Base-by-base conservation (phyloP, 768 basidiomycete genomes). In the Lactarius quietus region DNA sequence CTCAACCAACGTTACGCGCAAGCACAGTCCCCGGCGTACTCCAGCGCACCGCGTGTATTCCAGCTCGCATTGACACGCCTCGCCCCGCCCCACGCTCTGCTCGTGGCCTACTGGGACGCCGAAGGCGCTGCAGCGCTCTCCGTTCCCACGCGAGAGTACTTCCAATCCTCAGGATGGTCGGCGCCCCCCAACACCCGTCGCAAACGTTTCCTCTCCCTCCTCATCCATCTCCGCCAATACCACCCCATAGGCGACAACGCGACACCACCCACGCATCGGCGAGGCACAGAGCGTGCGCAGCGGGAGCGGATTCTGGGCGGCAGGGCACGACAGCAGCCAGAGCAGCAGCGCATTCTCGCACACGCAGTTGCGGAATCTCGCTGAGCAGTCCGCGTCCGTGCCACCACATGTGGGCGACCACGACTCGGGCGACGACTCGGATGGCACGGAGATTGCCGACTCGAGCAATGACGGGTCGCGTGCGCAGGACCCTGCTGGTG, bases 161-260 rank as follows among this genome's bases (percentile, higher is more conserved):
- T 92, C 73, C 92, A 94, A 68, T 87, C 86, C 69, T 91, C 90
- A 0, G 86, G 88, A 2, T 93, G 92, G 90, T 84, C 88, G 3
- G 86, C 86, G 64, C n/a, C 82, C 84, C 1, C 41, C 76, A 71
- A 38, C 76, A 72, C 59, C n/a, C 69, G 73, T 57, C 68, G 36
- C 54, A 35, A 18, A 54, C 8, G 63, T 76, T 1, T 70, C 74
- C 38, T 59, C 57, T 43, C 62, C 74, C 28, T 63, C 72, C 55
- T 29, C 64, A 57, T 61, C 61, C 52, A 31, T 69, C 6, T 35
- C 57, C 57, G 10, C 36, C 23, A 9, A n/a, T 51, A 38, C 66
- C 36, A 35, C 57, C 38, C n/a, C 60, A 23, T 59, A 51, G 18
- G 52, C 26, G 2, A 31, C 35, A 10, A 20, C n/a, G 45, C 45